Evolutionary conservation across 305 asterid species (phyloP).

Genomic region (Nicotiana rustica): DNA sequence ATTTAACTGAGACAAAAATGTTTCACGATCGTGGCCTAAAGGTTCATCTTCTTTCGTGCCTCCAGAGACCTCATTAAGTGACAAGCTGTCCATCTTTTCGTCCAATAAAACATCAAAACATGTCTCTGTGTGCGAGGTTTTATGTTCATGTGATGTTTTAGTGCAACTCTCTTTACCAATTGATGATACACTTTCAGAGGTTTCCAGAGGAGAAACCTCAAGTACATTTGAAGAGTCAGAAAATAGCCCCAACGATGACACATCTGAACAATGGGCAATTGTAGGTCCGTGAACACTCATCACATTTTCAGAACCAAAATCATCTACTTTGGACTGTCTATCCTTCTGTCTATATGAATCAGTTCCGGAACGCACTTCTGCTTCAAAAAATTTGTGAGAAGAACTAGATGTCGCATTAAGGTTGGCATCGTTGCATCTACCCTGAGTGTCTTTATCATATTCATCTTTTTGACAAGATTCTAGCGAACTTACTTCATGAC

Average conservation of each 20-base stretch:
- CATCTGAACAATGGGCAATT: slow-evolving; percentile 36
- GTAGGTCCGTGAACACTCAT: slow-evolving; percentile 32
- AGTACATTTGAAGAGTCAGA: slow-evolving; percentile 34
- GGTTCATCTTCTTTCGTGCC: slow-evolving; percentile 42
- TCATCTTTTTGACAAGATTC: slow-evolving; percentile 44
- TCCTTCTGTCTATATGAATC: background rate
- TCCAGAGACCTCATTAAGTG: slow-evolving; percentile 51
- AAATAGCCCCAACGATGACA: slow-evolving; percentile 39
- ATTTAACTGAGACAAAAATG: slow-evolving; percentile 63
- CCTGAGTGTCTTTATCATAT: slow-evolving; percentile 40
- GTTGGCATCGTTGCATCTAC: slow-evolving; percentile 4
- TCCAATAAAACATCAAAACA: slow-evolving; percentile 47
- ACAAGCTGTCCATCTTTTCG: slow-evolving; percentile 54
- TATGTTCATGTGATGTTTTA: slow-evolving; percentile 38
- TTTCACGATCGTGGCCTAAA: slow-evolving; percentile 48
- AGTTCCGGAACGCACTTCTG: slow-evolving; percentile 12
- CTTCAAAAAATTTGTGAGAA: slow-evolving; percentile 39
- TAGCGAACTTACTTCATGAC: slow-evolving; percentile 37
- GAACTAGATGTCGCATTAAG: slow-evolving; percentile 25
- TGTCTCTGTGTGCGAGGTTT: slow-evolving; percentile 38
- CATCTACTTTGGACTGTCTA: slow-evolving; percentile 20
- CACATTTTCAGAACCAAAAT: slow-evolving; percentile 32
- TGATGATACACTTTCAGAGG: slow-evolving; percentile 35
- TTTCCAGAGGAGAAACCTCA: slow-evolving; percentile 43
- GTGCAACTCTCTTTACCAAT: slow-evolving; percentile 41